Evolutionary conservation across 805 yeast species (phyloP).

Genomic region (Ogataea philodendri): DNA sequence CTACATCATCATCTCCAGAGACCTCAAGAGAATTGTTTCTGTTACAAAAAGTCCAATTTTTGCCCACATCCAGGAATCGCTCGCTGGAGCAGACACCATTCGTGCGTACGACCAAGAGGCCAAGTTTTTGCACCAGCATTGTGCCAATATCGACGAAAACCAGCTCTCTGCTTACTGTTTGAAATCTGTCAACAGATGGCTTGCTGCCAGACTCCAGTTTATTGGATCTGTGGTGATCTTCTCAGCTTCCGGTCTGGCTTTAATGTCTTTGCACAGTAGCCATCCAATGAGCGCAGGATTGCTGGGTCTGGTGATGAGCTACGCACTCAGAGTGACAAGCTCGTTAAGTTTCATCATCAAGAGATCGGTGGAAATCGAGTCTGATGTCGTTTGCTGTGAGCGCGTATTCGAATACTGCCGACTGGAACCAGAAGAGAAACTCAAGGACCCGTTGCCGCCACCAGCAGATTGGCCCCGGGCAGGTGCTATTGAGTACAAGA

Average conservation of each 20-base stretch:
- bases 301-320: constrained; percentile 64
- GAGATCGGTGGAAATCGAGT: constrained; percentile 60
- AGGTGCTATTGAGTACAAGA: constrained; percentile 48
- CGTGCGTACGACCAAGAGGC: constrained; percentile 69
- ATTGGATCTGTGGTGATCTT: constrained; percentile 58
- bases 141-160: constrained; percentile 47
- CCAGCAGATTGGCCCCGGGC: constrained; percentile 51
- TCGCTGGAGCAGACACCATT: constrained; percentile 75
- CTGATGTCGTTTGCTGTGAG: constrained; percentile 78
- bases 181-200: constrained; percentile 63
- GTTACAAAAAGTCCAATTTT: constrained; percentile 72
- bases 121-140: constrained; percentile 59
- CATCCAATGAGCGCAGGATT: constrained; percentile 54
- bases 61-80: constrained; percentile 79
- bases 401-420: constrained; percentile 84
- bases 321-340: constrained; percentile 55
- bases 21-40: constrained; percentile 70
- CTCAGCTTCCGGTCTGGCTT: constrained; percentile 47
- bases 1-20: constrained; percentile 71
- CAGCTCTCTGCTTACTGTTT: constrained; percentile 47
- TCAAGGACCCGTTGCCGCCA: constrained; percentile 37
- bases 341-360: constrained; percentile 57
- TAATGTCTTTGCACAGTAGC: constrained; percentile 37
- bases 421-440: constrained; percentile 67
- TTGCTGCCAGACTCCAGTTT: constrained; percentile 57